Base-by-base conservation (phyloP, 495 filamentous ascomycete genomes). In the Daldinia decipiens region DNA sequence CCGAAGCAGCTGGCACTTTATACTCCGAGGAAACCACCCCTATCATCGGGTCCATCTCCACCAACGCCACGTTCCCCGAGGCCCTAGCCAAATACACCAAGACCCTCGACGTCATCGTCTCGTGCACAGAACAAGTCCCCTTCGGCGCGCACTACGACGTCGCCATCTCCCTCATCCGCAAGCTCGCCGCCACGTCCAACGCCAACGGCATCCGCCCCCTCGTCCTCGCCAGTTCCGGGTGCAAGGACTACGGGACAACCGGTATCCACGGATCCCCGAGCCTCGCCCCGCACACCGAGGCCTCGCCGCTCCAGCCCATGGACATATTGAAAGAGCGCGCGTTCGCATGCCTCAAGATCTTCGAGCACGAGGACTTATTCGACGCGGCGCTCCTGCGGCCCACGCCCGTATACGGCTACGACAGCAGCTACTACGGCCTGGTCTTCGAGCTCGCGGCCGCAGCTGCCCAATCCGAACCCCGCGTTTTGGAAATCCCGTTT, bases 221-320 rank as follows among this genome's bases (percentile, higher is more conserved):
- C 8, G 78, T 84, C 7, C 57, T 84, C 2, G 70, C 75, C 47
- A 81, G 75, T 17, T 79, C 76, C 11, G 82, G 82, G 0, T 81
- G 80, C 65, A 83, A 84, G 51, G 81, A 84, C 66, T 84, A 84
- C 70, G 81, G 81, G 1, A 75, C 62, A 19, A 81, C 76, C 2
- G 63, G 59, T 0, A 57, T 76, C 0, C 74, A 81, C 52, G 79
- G 78, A 5, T 62, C 70, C 0, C 45, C 68, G 0, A 73, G 54
- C 2, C 71, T 83, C 2, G 60, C 60, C 57, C 76, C 80, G 11
- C 81, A 82, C 38, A 78, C 75, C 2, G 81, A 84, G 61, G 63
- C 70, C 0, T 77, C 75, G 6, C 80, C 79, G 0, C 57, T 82
- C 13, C 67, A 72, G 7, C 67, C 74, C 1, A 13, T 71, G 19